Base-by-base conservation (phyloP, 768 basidiomycete species). In the Fomitopsis serialis region DNA sequence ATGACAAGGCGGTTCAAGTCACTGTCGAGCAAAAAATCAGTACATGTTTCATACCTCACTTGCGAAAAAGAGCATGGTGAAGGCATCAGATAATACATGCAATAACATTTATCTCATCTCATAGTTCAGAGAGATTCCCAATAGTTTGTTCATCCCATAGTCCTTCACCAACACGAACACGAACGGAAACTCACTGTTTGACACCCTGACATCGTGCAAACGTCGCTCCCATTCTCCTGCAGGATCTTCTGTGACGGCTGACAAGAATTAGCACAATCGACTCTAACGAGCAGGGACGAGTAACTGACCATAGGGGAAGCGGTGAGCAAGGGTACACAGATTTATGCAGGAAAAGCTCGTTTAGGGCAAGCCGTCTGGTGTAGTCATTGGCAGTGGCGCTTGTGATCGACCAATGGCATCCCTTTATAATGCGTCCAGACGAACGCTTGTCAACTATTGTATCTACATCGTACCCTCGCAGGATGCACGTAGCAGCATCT, bases 121-220 rank as follows among this genome's bases (percentile, higher is more conserved):
- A 29, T 59, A 67, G 70, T 64, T 92, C 93, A 87, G 96, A 94
- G 96, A 98, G 96, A 98, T 98, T 99, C 96, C 96, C 95, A 98
- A 86, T 69, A 66, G 74, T 69, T 79, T 72, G 74, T 70, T 89
- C 86, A 88, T 88, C 86, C 68, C 73, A 68, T 63, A 67, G 70
- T 68, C 50, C 36, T 48, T 29, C 52, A 47, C 47, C 21, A 50
- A 47, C 42, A 48, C 56, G 43, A 32, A 29, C 10, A 54, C 60
- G 49, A 52, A 54, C 15, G 23, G 47, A 45, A 13, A 87, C 93
- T 86, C 81, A 98, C 95, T 84, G 73, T 78, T 96, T 96, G 89
- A 79, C 42, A 95, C 82, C 54, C 81, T 80, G 9, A 93, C 92
- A 55, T 89, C 87, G 63, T 87, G 82, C 36, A 97, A 75, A 21